A percentile compares a stretch with the other conserved stretches of the same genome.
phyloP scores from a whole-genome alignment of 2,329 filamentous ascomycete genomes.

The Neonectria magnoliae region DNA sequence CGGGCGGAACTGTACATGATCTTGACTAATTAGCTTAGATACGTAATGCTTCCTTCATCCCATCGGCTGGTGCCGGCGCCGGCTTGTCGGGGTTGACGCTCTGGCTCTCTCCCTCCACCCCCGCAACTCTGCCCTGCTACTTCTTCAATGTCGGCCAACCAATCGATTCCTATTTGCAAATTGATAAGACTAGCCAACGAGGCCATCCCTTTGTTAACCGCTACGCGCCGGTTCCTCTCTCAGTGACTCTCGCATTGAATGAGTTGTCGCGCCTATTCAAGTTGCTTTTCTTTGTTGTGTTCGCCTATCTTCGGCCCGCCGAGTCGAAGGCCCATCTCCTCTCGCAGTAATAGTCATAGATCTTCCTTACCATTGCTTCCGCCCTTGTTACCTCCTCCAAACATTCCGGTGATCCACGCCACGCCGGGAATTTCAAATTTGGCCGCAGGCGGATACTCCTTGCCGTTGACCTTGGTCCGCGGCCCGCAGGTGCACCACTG shows the following conservation, averaged over 20 bases:
- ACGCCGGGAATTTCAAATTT: slow-evolving; percentile 51
- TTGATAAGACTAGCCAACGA: neutral
- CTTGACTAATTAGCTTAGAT: neutral
- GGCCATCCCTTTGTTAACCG: neutral
- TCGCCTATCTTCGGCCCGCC: slow-evolving; percentile 1
- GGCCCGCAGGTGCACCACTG: slow-evolving; percentile 61
- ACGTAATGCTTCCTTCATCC: neutral
- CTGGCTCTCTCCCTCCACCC: neutral
- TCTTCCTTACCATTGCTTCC: slow-evolving; percentile 33
- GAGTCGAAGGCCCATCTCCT: neutral
- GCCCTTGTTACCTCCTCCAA: slow-evolving; percentile 29
- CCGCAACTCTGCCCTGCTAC: neutral
- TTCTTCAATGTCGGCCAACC: slow-evolving; percentile 12
- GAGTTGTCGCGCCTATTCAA: neutral
- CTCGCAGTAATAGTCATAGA: slow-evolving; percentile 14
- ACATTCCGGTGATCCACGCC: slow-evolving; percentile 49
- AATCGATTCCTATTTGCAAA: slow-evolving; percentile 27
- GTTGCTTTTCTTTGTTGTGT: neutral
- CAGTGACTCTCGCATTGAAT: neutral
- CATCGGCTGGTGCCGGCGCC: neutral
- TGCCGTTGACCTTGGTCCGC: slow-evolving; percentile 54
- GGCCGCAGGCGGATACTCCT: slow-evolving; percentile 57
- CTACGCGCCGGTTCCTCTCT: neutral
- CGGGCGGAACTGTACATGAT: neutral
- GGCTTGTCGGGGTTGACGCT: neutral